These are phyloP conservation scores for Phoenix dactylifera DNA, from an alignment of 176 grass and related monocot species.

Conservation along the genomic window DNA sequence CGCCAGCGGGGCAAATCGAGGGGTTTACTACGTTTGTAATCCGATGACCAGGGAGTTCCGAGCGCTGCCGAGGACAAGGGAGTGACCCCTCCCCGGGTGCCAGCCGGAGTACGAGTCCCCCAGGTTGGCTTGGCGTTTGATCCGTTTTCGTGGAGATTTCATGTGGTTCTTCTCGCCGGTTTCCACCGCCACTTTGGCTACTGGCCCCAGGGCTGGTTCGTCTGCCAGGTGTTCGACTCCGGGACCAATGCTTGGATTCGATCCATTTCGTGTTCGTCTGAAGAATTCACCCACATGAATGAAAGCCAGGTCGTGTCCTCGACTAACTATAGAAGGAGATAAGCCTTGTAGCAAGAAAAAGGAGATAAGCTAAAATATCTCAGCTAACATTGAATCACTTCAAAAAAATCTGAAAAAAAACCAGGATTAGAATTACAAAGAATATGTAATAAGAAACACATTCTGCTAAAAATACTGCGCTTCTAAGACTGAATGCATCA, in stretches of 20 bases:
- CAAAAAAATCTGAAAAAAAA: no score
- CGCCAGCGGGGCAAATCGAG: constrained; percentile 29
- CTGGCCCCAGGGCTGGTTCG: constrained; percentile 23
- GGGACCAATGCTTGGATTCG: constrained; percentile 30
- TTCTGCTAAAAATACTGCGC: no score
- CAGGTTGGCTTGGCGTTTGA: constrained; percentile 28
- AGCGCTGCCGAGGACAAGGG: constrained; percentile 26
- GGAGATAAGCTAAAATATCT: no score
- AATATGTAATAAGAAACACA: no score
- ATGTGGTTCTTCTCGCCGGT: constrained; percentile 34
- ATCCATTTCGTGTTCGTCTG: constrained; percentile 19
- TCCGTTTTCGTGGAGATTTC: constrained; percentile 25
- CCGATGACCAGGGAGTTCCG: constrained; percentile 42
- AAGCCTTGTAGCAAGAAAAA: no score
- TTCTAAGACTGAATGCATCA: no score
- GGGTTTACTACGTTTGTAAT: constrained; percentile 36
- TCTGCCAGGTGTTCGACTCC: constrained; percentile 38
- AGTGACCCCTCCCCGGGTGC: constrained; percentile 29
- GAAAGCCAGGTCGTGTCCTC: constrained; percentile 29
- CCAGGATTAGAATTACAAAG: no score
- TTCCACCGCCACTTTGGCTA: constrained; percentile 34
- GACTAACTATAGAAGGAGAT: not conserved
- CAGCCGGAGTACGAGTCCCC: constrained; percentile 38
- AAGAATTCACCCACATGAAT: constrained; percentile 44
- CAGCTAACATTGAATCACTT: no score